Base-by-base conservation (phyloP, 208 protist species). In the Leptomonas seymouri region DNA sequence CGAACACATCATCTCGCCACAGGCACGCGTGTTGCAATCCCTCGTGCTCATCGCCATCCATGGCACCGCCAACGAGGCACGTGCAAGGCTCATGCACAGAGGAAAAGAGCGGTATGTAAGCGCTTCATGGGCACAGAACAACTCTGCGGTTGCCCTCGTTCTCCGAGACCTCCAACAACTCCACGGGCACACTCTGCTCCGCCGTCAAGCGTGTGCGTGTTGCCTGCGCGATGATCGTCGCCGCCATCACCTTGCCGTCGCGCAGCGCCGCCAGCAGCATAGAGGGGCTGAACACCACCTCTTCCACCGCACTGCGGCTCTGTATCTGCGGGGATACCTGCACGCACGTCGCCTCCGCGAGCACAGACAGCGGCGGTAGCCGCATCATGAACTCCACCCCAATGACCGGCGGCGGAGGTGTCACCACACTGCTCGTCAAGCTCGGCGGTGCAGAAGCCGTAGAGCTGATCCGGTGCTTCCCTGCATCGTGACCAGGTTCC, bases 191-290 rank as follows among this genome's bases (percentile, higher is more conserved):
- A 6, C 31, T 36, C 39, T 36, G 53, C 36, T 74, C 74, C 3
- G 53, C 50, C 4, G 82, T 84, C 49, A 84, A 60, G 9, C 56
- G 51, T 16, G 71, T 67, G 11, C 80, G 74, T 27, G 76, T 73
- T n/a, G 67, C 76, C 20, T 82, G 71, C 0, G 87, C 66, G 12
- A 93, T 78, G 58, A 97, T 78, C 12, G 81, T 61, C 4, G 68
- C 73, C n/a, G 87, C 92, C 42, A 94, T 82, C 51, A 93, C 76
- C 71, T 82, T 90, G 0, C 92, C 92, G 57, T 95, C 89, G 18
- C 50, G 58, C 41, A 97, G 76, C 16, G 85, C 90, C 5, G 85
- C 87, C 8, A 97, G 80, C 63, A 97, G 74, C 73, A 90, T 86
- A 11, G 87, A 93, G 20, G 92, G 92, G n/a, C 81, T 82, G 67